Percentiles rank a stretch among this genome's conserved stretches.
Evolutionary conservation across 2,329 filamentous ascomycete genomes (phyloP).

Genomic region (Aspergillus sp.): DNA sequence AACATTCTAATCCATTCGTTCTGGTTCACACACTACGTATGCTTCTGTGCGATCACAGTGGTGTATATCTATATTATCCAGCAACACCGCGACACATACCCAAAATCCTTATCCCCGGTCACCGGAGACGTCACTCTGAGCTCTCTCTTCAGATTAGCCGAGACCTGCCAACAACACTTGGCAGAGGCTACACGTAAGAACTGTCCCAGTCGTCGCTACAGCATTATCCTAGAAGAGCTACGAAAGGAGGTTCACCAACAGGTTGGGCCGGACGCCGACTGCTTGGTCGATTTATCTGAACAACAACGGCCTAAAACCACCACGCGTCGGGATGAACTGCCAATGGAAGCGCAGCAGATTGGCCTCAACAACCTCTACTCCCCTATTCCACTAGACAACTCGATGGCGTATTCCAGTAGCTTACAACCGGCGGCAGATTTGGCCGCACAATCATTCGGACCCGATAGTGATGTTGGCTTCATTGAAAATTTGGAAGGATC

Average conservation of each 20-base stretch:
- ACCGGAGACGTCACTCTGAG: constrained; percentile 25
- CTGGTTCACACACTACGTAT: constrained; percentile 49
- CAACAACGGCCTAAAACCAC: neutral
- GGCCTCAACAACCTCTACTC: constrained; percentile 4
- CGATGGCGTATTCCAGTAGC: constrained; percentile 20
- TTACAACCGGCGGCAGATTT: constrained; percentile 24
- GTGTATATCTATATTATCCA: constrained; percentile 48
- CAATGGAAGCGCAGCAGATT: constrained; percentile 7
- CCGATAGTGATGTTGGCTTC: constrained; percentile 30
- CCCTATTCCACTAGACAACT: constrained; percentile 15
- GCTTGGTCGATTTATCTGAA: constrained; percentile 1
- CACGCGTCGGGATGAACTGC: constrained; percentile 1
- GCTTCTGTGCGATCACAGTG: constrained; percentile 46
- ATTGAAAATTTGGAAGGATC: constrained; percentile 41
- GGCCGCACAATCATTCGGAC: constrained; percentile 18
- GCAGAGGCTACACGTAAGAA: constrained; percentile 51
- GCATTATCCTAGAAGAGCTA: constrained; percentile 52
- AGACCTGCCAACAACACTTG: constrained; percentile 49
- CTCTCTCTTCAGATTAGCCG: constrained; percentile 46
- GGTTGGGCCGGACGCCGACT: constrained; percentile 24
- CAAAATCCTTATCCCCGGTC: constrained; percentile 20
- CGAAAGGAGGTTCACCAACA: constrained; percentile 45
- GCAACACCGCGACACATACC: constrained; percentile 31
- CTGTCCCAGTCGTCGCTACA: constrained; percentile 51
- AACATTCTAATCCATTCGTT: constrained; percentile 42